Evolutionary conservation across 352 stramenopile species (phyloP), one percentile per base, ranked within the genome.

Genomic region (Hyphochytrium catenoides): DNA sequence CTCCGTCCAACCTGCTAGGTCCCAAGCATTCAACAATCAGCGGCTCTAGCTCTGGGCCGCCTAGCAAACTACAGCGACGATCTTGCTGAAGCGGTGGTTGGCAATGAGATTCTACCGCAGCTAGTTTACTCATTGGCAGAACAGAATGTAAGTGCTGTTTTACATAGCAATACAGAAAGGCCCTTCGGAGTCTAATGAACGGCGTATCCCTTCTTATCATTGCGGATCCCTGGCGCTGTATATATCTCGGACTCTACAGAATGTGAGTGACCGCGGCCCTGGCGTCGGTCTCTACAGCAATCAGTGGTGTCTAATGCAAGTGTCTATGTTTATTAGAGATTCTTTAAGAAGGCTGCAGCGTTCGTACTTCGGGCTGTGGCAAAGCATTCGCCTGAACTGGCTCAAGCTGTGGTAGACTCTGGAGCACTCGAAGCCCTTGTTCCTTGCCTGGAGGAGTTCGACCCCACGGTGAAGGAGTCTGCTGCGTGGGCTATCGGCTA

Each of bases 11-110:
- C 33, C 20, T 4, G 8, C n/a, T 23, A 63, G 53, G 54, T 68
- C 15, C 77, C 78, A 8, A 91, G 73, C 42, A 93, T 94, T 43
- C 82, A 94, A 51, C 82, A 94, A 41, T 91, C 77, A 6, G 82
- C 81, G 15, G 81, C 81, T 1, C 47, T 94, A 19, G 82, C 82
- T 17, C 65, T 94, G 1, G 81, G 78, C 2, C 67, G 82, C 4
- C 62, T 94, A 9, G 82, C 82, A 26, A 94, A 93, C 57, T 93
- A 94, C 57, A 88, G 66, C 41, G 78, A 93, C 44, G 82, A 94
- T 39, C 56, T 94, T 4, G 81, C 79, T 4, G 82, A 94, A 39
- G 78, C 73, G 0, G 78, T 94, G 2, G 82, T 94, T 4, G 77
- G 74, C 12, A 93, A 93, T 45, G 82, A 94, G 43, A 93, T 94